Percentiles rank a stretch among this genome's conserved stretches.
phyloP scores from a whole-genome alignment of 2,329 filamentous ascomycete species.

The Ceratocystiopsis minuta region DNA sequence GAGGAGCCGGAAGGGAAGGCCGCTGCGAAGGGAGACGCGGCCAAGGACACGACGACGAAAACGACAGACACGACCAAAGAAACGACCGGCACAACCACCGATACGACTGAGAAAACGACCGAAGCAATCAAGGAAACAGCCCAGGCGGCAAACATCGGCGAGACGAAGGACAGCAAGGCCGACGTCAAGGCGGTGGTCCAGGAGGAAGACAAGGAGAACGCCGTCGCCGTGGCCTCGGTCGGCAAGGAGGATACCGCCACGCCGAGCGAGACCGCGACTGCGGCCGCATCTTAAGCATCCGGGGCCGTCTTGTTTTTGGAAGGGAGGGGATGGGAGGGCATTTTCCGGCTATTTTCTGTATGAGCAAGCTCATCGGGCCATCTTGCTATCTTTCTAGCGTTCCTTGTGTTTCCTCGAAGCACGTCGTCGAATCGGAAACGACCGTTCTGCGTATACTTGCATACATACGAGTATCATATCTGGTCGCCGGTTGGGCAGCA shows the following conservation, averaged over 20 bases:
- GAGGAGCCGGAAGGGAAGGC: too few species aligned
- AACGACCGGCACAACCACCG: too few species aligned
- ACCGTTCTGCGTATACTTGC: too few species aligned
- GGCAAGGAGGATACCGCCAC: slow-evolving; percentile 1
- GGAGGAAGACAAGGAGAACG: slow-evolving; percentile 8
- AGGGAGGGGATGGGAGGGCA: too few species aligned
- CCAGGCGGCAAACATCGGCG: background rate
- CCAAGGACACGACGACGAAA: slow-evolving; percentile 1
- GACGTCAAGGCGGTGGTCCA: slow-evolving; percentile 14
- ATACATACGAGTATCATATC: too few species aligned
- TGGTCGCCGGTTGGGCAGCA: too few species aligned
- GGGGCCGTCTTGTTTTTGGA: background rate
- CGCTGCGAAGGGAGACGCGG: too few species aligned
- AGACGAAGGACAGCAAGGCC: slow-evolving; percentile 4
- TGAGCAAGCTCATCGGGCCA: too few species aligned
- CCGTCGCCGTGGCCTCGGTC: background rate
- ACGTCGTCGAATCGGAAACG: too few species aligned
- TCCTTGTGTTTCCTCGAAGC: too few species aligned
- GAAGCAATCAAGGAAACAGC: slow-evolving; percentile 1
- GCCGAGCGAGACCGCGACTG: slow-evolving; percentile 7
- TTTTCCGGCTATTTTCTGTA: too few species aligned
- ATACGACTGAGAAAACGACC: background rate
- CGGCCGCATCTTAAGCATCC: background rate
- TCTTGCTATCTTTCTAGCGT: too few species aligned
- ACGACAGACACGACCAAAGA: background rate